Base-by-base conservation (phyloP, 345 rosid genomes). In the Jatropha curcas region DNA sequence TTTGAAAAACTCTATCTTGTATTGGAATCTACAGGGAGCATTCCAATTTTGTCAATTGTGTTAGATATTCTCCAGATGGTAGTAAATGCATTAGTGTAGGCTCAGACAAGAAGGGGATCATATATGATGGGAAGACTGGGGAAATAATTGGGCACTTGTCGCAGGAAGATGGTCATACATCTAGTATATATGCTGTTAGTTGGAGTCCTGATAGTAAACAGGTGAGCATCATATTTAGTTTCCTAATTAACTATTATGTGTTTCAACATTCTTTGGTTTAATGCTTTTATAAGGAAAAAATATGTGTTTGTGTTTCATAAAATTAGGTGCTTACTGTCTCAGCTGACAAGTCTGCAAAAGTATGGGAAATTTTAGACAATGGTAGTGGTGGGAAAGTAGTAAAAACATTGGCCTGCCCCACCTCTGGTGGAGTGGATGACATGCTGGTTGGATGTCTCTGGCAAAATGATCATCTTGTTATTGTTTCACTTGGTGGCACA, bases 381-480 rank as follows among this genome's bases (percentile, higher is more conserved):
- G 94, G 96, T 71, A 84, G 68, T 65, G n/a, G n/a, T n/a, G 97
- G 98, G 62, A 86, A 77, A 37, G 69, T 90, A 80, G 80, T 68
- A 78, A 94, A 87, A 74, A 92, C 98, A 19, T 77, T 92, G 85
- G 74, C 79, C 52, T 84, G 84, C 80, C 53, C 90, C 56, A 89
- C 89, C 70, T 81, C 88, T 2, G 97, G 97, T 20, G 97, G 97
- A 73, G 85, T 94, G 61, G 94, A 94, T 57, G 98, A 90, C 75
- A 94, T 94, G 98, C 85, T 94, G 50, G 97, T 94, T 28, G 95
- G 98, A 70, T 90, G 98, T 77, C 92, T 92, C 51, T 94, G 98
- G 98, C 95, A 86, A 78, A 89, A 90, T 76, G 87, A 88, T 79
- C 86, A 92, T 82, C 86, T 90, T 63, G 96, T 94, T 77, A 87